Evolutionary conservation across 805 yeast species (phyloP), one percentile per base, ranked within the genome.

Genomic region (Wickerhamomyces chaumierensis): DNA sequence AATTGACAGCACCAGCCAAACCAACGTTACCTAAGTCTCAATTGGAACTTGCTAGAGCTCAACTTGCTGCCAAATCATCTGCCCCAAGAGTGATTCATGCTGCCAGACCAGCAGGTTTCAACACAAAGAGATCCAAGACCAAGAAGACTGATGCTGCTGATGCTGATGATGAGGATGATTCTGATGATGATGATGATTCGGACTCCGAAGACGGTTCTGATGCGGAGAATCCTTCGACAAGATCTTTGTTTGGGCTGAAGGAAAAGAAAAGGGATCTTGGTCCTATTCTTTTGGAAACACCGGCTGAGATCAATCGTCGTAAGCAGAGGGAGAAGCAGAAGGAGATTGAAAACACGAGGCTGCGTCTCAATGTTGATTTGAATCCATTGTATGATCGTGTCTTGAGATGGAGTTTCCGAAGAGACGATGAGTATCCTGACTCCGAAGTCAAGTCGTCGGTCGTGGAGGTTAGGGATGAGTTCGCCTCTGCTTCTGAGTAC

Each of bases 261-360:
- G 46, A 46, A 48, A 38, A 39, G 32, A 53, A 38, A 42, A 53
- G 48, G 36, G 50, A 36, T 14, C 35, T 55, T 16, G 60, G 59
- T 35, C 50, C 59, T 39, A 57, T 58, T 8, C 51, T 65, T 7
- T 62, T 69, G 36, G 56, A 35, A n/a, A 47, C 29, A 8, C 36
- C 15, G 39, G 27, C 19, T 27, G 37, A 23, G 60, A 55, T 29
- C 65, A 59, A 37, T 52, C 65, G 21, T 61, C 61, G 16, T 58
- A 59, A 11, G 33, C 36, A 1, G 28, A 34, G 37, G 14, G 47
- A 59, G 18, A 67, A 62, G 37, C 75, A 74, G 48, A 57, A 63
- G 28, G 90, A 79, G 31, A 88, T 81, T 53, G 81, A 81, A 42
- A 63, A 78, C 39, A 84, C 86, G 88, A 72, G 94, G 46, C 64